Base-by-base conservation (phyloP, 257 asterid genomes). In the Solanum ossicruentum region DNA sequence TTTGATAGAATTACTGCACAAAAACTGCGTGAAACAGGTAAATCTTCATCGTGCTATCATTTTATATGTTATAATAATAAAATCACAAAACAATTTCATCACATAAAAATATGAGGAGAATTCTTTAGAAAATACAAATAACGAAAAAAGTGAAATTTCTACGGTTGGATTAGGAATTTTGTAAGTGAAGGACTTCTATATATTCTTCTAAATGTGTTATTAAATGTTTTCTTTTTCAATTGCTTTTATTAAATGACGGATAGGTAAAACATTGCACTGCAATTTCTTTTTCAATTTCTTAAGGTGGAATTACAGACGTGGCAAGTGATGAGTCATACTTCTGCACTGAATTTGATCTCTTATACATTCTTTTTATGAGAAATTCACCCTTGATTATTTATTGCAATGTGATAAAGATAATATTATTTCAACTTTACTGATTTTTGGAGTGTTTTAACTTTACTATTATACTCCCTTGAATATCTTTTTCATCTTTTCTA, bases 1-100 rank as follows among this genome's bases (percentile, higher is more conserved):
- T 82, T 94, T 18, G 99, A 96, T 88, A 84, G 98, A 85, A 93
- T 96, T 17, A 90, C 89, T 56, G 98, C 91, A 8, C 99, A 96
- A 86, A 96, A 96, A 83, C 96, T 96, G 61, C 95, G 90, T 26
- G 98, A 96, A 90, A 94, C 98, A 78, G 99, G 99, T 94, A 85
- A 8, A 1, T 36, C 18, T 39, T 7, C 11, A 12, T 12, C 12
- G 61, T 45, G 9, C 17, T 32, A 1, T 49, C n/a, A 20, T 41
- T 36, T 58, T 58, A 15, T 20, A 6, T 21, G 45, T 47, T 79
- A 26, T 15, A 80, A 2, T 52, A 79, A 52, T 51, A 57, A 39
- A 41, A 36, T 32, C 10, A n/a, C 63, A n/a, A 63, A 81, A 5
- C 13, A 45, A 73, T 0, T 12, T 43, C 12, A 13, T 12, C 81